A percentile compares a stretch with the other conserved stretches of the same genome.
Evolutionary conservation across 2,329 filamentous ascomycete species (phyloP).

Genomic region (Cercospora sp.): DNA sequence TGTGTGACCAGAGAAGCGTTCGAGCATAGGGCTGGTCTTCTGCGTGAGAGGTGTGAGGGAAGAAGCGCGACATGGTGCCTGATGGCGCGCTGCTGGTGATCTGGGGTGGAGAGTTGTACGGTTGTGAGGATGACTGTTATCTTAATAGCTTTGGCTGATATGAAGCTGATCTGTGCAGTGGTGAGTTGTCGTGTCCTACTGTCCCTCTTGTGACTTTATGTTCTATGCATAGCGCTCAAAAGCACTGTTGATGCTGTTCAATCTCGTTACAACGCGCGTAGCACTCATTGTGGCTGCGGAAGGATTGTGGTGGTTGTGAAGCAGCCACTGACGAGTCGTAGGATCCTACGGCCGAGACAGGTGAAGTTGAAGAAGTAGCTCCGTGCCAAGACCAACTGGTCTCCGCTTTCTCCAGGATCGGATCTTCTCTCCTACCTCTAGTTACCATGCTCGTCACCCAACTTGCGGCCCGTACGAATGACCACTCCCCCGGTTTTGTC

Average conservation of each 20-base stretch:
- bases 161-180: background rate
- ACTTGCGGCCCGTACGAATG: too few species aligned
- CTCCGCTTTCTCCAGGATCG: background rate
- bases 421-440: too few species aligned
- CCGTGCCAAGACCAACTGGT: background rate
- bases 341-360: background rate
- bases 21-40: slow-evolving; percentile 61
- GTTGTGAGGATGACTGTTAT: too few species aligned
- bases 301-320: background rate
- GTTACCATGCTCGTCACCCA: too few species aligned
- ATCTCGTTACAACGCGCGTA: background rate
- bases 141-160: too few species aligned
- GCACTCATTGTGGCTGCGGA: background rate
- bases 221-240: background rate
- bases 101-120: too few species aligned
- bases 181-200: background rate
- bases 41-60: slow-evolving; percentile 58
- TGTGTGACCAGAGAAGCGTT: slow-evolving; percentile 61
- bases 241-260: background rate
- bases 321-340: background rate
- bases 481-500: too few species aligned
- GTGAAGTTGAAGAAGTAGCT: background rate
- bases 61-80: slow-evolving; percentile 54
- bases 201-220: background rate
- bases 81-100: background rate